Percentiles rank a stretch among this genome's conserved stretches.
Evolutionary conservation across 192 early-diverging fungal species (phyloP).

Genomic region (Coemansia sp.): DNA sequence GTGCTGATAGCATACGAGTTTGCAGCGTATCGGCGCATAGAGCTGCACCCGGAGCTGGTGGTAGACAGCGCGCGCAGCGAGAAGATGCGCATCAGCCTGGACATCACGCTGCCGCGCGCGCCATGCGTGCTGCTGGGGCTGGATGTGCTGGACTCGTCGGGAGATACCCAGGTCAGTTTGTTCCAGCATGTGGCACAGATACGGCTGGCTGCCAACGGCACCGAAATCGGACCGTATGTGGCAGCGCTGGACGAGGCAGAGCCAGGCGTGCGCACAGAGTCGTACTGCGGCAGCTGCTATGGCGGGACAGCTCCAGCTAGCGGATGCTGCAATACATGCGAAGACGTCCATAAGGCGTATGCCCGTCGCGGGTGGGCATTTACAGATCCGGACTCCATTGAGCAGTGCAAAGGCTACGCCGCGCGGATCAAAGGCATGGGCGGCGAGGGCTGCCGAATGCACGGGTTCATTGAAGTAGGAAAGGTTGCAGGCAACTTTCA

Average conservation of each 20-base stretch:
- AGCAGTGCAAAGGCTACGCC: conserved; percentile 91
- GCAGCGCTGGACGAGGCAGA: neutral
- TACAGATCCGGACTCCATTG: conserved; percentile 66
- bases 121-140: conserved; percentile 91
- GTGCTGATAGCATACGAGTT: conserved; percentile 82
- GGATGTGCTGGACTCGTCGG: conserved; percentile 94
- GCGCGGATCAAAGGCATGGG: conserved; percentile 72
- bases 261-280: conserved; percentile 25
- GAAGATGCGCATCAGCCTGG: conserved; percentile 83
- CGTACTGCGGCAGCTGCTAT: conserved; percentile 88
- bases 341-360: conserved; percentile 86
- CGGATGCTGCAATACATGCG: conserved; percentile 95
- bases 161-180: conserved; percentile 80
- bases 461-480: conserved; percentile 78
- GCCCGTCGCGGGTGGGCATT: conserved; percentile 81
- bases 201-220: conserved; percentile 66
- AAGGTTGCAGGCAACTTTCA: conserved; percentile 94
- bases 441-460: conserved; percentile 87
- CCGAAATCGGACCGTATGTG: conserved; percentile 47
- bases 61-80: conserved; percentile 85
- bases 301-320: conserved; percentile 64
- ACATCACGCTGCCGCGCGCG: conserved; percentile 88
- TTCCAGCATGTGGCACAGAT: conserved; percentile 79
- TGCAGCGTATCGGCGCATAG: conserved; percentile 68
- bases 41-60: conserved; percentile 68